Base-by-base conservation (phyloP, 2,329 filamentous ascomycete species). In the Colletotrichum neosansevieriae region DNA sequence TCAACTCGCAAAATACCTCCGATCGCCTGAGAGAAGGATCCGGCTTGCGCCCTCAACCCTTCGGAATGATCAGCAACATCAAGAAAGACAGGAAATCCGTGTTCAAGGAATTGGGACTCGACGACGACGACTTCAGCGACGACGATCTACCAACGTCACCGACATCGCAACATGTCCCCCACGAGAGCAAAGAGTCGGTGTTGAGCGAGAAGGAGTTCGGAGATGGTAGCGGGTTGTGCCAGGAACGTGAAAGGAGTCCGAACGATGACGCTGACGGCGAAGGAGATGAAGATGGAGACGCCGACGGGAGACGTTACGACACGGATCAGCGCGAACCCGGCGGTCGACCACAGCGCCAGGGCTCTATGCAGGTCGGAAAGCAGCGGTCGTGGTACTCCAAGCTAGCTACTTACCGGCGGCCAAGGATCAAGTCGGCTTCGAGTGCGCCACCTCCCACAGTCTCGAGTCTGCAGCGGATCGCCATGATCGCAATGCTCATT, bases 31-130 rank as follows among this genome's bases (percentile, higher is more conserved):
- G 84, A 70, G 85, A 86, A 73, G 78, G 81, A 66, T 80, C 80
- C n/a, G 74, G 75, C 38, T 76, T 80, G 12, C 71, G 76, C 58
- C 75, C 78, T 11, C 78, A 78, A 53, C 73, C 78, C 1, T 81
- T 84, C 70, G 76, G 78, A 32, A 82, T 83, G 78, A 72, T 72
- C 45, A 78, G 78, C 72, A 85, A 82, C 64, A 82, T 86, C 54
- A 79, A 77, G 69, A 86, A 85, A 73, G 83, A 81, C 47, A 80
- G 85, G 56, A 82, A 78, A 71, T 87, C 85, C 21, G 77, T 86
- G 64, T 88, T 88, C 71, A 85, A 79, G 72, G 85, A 88, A 75
- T 74, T 83, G 45, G 85, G 85, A 4, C 73, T 87, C 19, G 76
- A 80, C 56, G 78, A 80, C 47, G 79, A 80, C 47, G 79, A 79